These are phyloP conservation scores for Scleroderma bovista DNA, from an alignment of 768 basidiomycete species.

Conservation along the genomic window DNA sequence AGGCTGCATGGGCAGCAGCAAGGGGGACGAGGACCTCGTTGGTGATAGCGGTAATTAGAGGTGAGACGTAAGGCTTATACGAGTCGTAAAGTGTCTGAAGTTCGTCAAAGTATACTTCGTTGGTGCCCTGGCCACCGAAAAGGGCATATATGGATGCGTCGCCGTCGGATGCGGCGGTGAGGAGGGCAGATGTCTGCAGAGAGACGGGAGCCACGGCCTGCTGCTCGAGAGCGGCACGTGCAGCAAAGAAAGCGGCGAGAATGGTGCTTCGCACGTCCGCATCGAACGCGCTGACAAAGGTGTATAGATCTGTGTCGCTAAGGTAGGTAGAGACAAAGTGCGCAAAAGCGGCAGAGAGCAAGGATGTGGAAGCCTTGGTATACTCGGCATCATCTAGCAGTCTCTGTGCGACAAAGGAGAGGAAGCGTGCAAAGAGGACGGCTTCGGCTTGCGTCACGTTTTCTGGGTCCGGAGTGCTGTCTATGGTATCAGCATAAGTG, in stretches of 20 bases:
- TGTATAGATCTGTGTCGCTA: slow-evolving; percentile 69
- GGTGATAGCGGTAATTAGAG: slow-evolving; percentile 63
- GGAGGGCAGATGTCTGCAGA: slow-evolving; percentile 60
- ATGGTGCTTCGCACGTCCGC: slow-evolving; percentile 72
- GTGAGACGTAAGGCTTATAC: slow-evolving; percentile 80
- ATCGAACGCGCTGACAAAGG: slow-evolving; percentile 70
- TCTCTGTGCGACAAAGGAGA: slow-evolving; percentile 67
- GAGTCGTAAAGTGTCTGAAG: slow-evolving; percentile 86
- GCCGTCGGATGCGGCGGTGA: slow-evolving; percentile 54
- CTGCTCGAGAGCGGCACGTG: slow-evolving; percentile 63
- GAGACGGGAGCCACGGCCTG: slow-evolving; percentile 53
- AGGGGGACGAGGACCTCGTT: slow-evolving; percentile 67
- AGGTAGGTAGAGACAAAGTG: slow-evolving; percentile 79
- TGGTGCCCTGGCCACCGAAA: slow-evolving; percentile 97
- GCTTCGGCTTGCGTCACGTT: slow-evolving; percentile 59
- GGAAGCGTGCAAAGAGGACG: slow-evolving; percentile 79
- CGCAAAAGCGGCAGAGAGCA: slow-evolving; percentile 71
- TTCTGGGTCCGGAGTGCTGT: slow-evolving; percentile 47
- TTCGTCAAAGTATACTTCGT: slow-evolving; percentile 98
- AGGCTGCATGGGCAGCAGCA: slow-evolving; percentile 47
- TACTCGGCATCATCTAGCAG: slow-evolving; percentile 52
- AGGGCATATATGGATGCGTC: slow-evolving; percentile 82
- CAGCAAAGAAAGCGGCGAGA: slow-evolving; percentile 73
- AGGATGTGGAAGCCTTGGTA: slow-evolving; percentile 46
- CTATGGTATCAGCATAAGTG: slow-evolving; percentile 51